Evolutionary conservation across 2,329 filamentous ascomycete genomes (phyloP).

Genomic region (Botryosphaeria dothidea): DNA sequence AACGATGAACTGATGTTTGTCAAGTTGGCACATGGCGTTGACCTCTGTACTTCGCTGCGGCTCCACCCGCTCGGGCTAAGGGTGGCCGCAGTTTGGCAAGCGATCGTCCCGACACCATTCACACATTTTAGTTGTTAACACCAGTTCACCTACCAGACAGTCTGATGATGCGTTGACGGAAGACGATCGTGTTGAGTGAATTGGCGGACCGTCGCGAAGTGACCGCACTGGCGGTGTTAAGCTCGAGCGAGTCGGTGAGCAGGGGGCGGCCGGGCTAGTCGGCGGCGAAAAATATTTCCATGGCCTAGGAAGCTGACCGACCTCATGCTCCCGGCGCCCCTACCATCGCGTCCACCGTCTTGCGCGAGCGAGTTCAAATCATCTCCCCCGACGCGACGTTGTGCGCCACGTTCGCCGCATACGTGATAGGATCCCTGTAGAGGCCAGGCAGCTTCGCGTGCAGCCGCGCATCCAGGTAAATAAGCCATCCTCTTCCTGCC

Average conservation of each 20-base stretch:
- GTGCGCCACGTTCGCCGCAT: not conserved
- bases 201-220: not conserved
- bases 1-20: too few species aligned
- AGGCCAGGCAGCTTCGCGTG: not conserved
- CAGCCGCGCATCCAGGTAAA: not conserved
- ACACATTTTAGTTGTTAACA: not conserved
- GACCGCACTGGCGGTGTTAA: not conserved
- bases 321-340: conserved; percentile 10
- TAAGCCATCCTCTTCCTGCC: not conserved
- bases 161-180: too few species aligned
- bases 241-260: not conserved
- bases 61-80: not conserved
- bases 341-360: conserved; percentile 12
- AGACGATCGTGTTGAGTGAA: not conserved
- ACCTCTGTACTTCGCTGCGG: not conserved
- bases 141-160: not conserved
- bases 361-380: not conserved
- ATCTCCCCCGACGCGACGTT: conserved; percentile 4
- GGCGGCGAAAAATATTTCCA: conserved; percentile 17
- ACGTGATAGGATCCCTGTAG: not conserved
- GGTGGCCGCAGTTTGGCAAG: not conserved
- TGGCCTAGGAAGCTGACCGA: conserved; percentile 1
- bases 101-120: not conserved
- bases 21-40: too few species aligned
- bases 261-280: not conserved